Percentiles rank a stretch among this genome's conserved stretches.
phyloP scores from a whole-genome alignment of 1,284 basidiomycete species.

The Boletus mariae region DNA sequence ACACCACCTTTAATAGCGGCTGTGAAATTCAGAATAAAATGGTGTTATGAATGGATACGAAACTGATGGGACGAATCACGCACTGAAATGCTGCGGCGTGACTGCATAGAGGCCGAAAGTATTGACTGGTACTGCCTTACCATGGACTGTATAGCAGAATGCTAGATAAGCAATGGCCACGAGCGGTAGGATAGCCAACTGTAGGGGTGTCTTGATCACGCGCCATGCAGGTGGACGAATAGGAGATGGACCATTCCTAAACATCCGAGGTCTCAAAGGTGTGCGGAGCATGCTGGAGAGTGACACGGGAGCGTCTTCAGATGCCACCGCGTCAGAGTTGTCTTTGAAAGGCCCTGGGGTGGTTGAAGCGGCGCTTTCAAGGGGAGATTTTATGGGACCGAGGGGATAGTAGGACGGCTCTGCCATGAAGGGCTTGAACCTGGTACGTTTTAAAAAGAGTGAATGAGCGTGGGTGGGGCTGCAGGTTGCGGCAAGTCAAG shows the following conservation, averaged over 20 bases:
- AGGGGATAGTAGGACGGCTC: conserved; percentile 21
- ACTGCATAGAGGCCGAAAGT: conserved; percentile 18
- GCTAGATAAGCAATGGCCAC: conserved; percentile 25
- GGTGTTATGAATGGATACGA: not conserved
- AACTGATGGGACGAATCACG: not conserved
- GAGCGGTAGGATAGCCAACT: conserved; percentile 25
- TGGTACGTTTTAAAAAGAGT: not conserved
- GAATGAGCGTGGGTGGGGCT: conserved; percentile 11
- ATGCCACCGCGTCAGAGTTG: not conserved
- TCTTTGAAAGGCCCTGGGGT: not conserved
- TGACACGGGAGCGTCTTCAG: not conserved
- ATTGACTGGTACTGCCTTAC: conserved; percentile 23
- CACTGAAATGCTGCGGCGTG: conserved; percentile 20
- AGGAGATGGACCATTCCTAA: not conserved
- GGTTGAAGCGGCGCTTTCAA: not conserved
- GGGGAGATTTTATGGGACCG: conserved; percentile 6
- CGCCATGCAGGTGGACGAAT: conserved; percentile 6
- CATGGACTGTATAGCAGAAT: conserved; percentile 29
- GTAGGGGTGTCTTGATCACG: conserved; percentile 5
- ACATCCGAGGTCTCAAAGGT: conserved; percentile 4
- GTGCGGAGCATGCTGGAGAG: conserved; percentile 6
- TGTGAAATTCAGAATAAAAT: conserved; percentile 1
- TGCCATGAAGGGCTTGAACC: conserved; percentile 9
- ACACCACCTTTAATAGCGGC: conserved; percentile 28
- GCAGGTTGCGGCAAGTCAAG: not conserved